Conservation (phyloP, 75 land plant species). For the Gnetum montanum region DNA sequence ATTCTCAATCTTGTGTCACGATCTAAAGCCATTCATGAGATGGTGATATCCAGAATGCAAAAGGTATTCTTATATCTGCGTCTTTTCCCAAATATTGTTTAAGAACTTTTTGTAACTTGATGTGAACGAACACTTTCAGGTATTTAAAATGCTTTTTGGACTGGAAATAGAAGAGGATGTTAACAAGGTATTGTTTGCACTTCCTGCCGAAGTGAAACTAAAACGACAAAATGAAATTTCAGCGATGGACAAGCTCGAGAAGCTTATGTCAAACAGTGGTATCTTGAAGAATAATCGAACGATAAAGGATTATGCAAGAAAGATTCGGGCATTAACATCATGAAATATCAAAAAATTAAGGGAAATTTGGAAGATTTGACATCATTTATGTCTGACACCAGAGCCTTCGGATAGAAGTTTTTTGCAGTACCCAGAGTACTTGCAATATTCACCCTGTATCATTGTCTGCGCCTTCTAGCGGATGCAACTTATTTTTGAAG, state of each 20-base stretch:
- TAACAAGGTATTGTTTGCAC: slow-evolving; percentile 79
- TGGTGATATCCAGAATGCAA: slow-evolving; percentile 44
- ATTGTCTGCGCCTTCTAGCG: too few relatives aligned
- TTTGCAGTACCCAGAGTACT: too few relatives aligned
- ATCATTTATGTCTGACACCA: too few relatives aligned
- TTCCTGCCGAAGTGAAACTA: slow-evolving; percentile 18
- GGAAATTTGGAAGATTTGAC: too few relatives aligned
- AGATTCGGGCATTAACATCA: too few relatives aligned
- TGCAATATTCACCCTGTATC: too few relatives aligned
- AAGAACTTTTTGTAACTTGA: neutral
- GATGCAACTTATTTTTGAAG: too few relatives aligned
- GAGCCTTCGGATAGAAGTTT: too few relatives aligned
- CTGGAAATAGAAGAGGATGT: slow-evolving; percentile 86
- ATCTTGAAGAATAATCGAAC: slow-evolving; percentile 31
- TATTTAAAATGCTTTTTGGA: slow-evolving; percentile 50
- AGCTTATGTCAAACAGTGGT: slow-evolving; percentile 28
- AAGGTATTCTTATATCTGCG: slow-evolving; percentile 34
- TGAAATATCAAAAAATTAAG: too few relatives aligned
- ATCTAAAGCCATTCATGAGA: slow-evolving; percentile 42
- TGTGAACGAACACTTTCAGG: slow-evolving; percentile 49
- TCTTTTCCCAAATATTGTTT: neutral
- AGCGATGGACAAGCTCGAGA: slow-evolving; percentile 23
- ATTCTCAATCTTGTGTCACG: slow-evolving; percentile 73
- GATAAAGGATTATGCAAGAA: slow-evolving; percentile 24
- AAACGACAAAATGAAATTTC: slow-evolving; percentile 19